Percentiles rank a stretch among this genome's conserved stretches.
These are phyloP conservation scores for Plectosphaerella cucumerina DNA, from an alignment of 2,329 filamentous ascomycete species.

Conservation along the genomic window DNA sequence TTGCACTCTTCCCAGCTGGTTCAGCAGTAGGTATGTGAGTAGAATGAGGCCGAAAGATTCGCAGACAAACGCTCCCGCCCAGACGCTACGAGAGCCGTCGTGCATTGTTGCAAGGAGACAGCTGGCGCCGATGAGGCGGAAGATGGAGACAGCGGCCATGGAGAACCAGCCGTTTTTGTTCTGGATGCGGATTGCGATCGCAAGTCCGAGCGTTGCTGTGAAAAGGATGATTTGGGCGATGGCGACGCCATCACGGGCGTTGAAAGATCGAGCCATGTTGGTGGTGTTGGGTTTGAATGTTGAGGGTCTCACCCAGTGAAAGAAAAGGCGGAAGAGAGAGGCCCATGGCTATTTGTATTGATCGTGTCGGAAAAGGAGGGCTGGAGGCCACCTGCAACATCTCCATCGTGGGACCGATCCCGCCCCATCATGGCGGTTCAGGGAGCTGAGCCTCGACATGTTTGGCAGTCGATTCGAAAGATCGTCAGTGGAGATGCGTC, in stretches of 20 bases:
- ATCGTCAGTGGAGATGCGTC: neutral
- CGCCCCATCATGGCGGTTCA: neutral
- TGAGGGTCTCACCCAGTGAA: neutral
- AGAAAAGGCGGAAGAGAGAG: neutral
- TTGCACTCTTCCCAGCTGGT: constrained; percentile 13
- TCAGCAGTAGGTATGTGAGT: constrained; percentile 8
- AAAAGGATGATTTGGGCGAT: constrained; percentile 6
- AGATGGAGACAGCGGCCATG: constrained; percentile 11
- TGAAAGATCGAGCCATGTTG: neutral
- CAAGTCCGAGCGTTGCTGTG: constrained; percentile 1
- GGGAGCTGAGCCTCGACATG: neutral
- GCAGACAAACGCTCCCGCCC: constrained; percentile 15
- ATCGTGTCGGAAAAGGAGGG: neutral
- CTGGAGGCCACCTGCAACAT: neutral
- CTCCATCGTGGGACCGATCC: neutral
- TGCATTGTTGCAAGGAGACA: constrained; percentile 15
- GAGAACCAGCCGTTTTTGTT: constrained; percentile 8
- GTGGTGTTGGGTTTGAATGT: neutral
- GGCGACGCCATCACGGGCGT: constrained; percentile 8
- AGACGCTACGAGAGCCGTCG: constrained; percentile 9
- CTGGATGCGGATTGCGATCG: constrained; percentile 1
- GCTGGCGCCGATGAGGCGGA: constrained; percentile 15
- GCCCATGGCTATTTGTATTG: neutral
- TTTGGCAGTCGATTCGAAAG: neutral
- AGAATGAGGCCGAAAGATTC: constrained; percentile 14